Conservation (phyloP, 1,284 basidiomycete genomes). For the Microbotryum violaceum region DNA sequence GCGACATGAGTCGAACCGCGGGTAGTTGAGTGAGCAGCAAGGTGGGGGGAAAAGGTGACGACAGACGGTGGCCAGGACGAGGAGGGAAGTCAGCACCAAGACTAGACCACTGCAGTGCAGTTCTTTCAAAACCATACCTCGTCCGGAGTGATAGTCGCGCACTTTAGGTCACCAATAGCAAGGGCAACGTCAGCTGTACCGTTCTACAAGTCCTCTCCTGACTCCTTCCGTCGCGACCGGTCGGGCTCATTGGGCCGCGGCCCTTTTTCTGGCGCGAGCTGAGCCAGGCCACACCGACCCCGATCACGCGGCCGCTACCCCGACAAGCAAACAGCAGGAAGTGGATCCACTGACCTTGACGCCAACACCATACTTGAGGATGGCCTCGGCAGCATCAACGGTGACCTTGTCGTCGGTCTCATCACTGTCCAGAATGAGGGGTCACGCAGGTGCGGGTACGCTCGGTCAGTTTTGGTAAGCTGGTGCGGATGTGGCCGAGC, state of each 20-base stretch:
- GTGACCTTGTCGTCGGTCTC: constrained; percentile 93
- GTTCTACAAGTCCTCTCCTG: constrained; percentile 81
- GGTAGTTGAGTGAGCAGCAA: not conserved
- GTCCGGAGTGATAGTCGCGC: constrained; percentile 97
- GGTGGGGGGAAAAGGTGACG: too few species aligned
- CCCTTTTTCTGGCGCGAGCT: not conserved
- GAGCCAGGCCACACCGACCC: not conserved
- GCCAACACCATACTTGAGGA: constrained; percentile 68
- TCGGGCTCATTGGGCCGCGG: not conserved
- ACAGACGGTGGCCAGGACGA: not conserved
- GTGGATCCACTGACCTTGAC: constrained; percentile 52
- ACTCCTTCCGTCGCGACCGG: constrained; percentile 1
- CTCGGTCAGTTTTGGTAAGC: not conserved
- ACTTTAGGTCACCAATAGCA: constrained; percentile 44
- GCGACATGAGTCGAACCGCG: not conserved
- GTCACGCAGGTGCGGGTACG: not conserved
- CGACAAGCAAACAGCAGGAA: not conserved
- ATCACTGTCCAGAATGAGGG: constrained; percentile 27
- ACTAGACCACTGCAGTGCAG: not conserved
- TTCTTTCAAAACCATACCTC: constrained; percentile 45
- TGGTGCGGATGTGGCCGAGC: too few species aligned
- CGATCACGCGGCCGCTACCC: not conserved
- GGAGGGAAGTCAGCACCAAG: not conserved
- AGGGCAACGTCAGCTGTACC: constrained; percentile 40
- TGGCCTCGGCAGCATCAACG: constrained; percentile 71